Conservation (phyloP, 2,329 filamentous ascomycete species). For the Sclerotinia glacialis region DNA sequence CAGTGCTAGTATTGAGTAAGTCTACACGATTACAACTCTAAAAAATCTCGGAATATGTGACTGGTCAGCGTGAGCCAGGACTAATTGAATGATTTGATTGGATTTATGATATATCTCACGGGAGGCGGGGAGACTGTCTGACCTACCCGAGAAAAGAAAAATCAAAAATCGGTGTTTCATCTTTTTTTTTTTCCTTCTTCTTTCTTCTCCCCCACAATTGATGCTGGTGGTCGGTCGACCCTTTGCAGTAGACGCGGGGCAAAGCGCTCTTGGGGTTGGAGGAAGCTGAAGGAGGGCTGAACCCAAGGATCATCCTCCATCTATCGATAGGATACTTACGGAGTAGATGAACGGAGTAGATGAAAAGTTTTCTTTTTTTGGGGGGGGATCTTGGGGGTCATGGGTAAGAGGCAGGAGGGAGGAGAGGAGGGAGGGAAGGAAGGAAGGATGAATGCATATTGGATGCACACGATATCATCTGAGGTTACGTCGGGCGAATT, state of each 20-base stretch:
- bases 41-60: slow-evolving; percentile 3
- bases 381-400: slow-evolving; percentile 7
- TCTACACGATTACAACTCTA: neutral
- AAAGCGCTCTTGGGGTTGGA: slow-evolving; percentile 18
- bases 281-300: slow-evolving; percentile 18
- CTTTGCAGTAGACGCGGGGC: slow-evolving; percentile 21
- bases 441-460: slow-evolving; percentile 15
- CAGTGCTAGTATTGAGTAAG: slow-evolving; percentile 5
- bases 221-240: slow-evolving; percentile 9
- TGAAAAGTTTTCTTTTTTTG: neutral
- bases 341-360: no score
- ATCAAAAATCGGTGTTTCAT: slow-evolving; percentile 18
- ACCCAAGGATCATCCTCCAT: slow-evolving; percentile 14
- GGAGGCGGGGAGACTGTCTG: slow-evolving; percentile 15
- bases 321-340: slow-evolving; percentile 20
- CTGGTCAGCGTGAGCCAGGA: slow-evolving; percentile 6
- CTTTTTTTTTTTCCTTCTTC: slow-evolving; percentile 6
- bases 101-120: neutral
- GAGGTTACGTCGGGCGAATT: slow-evolving; percentile 17
- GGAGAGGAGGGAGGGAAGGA: slow-evolving; percentile 16
- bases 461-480: slow-evolving; percentile 15
- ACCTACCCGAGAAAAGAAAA: neutral
- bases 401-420: slow-evolving; percentile 8
- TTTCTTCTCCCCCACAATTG: slow-evolving; percentile 17
- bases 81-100: neutral